Conservation (phyloP, 2,329 filamentous ascomycete species). For the Chalara sp. region DNA sequence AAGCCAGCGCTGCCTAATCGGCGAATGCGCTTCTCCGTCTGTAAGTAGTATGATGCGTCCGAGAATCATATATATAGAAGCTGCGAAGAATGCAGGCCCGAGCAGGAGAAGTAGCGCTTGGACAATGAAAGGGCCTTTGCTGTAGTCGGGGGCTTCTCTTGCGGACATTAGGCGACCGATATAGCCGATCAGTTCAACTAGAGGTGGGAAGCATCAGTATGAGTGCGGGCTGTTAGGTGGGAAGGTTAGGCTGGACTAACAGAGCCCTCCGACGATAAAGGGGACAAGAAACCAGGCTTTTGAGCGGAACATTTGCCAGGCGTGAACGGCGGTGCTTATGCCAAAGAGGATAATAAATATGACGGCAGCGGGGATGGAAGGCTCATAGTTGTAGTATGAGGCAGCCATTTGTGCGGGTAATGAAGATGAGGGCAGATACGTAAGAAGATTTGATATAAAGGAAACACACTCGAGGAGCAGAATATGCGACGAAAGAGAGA, state of each 20-base stretch:
- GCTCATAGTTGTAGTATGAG: conserved; percentile 5
- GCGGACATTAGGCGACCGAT: conserved; percentile 17
- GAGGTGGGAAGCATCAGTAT: conserved; percentile 11
- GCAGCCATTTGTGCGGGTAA: background rate
- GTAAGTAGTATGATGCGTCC: conserved; percentile 29
- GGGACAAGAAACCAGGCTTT: conserved; percentile 19
- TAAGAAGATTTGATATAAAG: background rate
- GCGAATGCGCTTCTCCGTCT: conserved; percentile 27
- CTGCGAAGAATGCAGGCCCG: conserved; percentile 31
- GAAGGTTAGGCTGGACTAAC: conserved; percentile 20
- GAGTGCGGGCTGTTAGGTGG: background rate
- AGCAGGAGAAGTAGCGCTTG: conserved; percentile 30
- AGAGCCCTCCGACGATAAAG: conserved; percentile 16
- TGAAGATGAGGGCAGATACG: background rate
- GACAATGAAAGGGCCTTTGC: conserved; percentile 25
- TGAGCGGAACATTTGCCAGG: conserved; percentile 5
- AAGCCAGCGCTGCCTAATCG: conserved; percentile 26
- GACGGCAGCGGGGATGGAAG: conserved; percentile 4
- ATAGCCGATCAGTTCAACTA: conserved; percentile 33
- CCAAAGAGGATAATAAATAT: conserved; percentile 5
- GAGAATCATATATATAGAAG: conserved; percentile 32
- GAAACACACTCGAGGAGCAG: too few relatives aligned
- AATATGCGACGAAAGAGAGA: too few relatives aligned
- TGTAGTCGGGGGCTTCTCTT: conserved; percentile 13
- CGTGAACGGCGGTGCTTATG: conserved; percentile 4